These are phyloP conservation scores for Cyclotella cryptica DNA, from an alignment of 108 stramenopile species.

Conservation along the genomic window DNA sequence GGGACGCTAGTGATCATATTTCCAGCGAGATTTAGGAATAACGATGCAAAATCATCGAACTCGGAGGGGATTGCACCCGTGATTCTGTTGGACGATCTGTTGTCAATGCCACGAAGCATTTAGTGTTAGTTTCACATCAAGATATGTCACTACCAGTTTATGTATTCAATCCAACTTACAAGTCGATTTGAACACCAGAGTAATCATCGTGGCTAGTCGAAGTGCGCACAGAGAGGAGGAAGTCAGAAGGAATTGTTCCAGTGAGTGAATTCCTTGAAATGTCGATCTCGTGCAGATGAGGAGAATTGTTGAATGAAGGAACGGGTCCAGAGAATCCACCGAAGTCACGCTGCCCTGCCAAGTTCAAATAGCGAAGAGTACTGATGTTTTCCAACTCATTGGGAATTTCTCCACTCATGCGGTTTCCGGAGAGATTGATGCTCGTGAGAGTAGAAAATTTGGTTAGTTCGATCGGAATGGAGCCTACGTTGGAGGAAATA, in stretches of 20 bases:
- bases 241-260: conserved; percentile 64
- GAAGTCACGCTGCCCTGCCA: conserved; percentile 53
- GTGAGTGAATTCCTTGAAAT: conserved; percentile 68
- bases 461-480: conserved; percentile 54
- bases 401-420: conserved; percentile 72
- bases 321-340: conserved; percentile 74
- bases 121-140: background rate
- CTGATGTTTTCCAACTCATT: conserved; percentile 58
- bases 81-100: conserved; percentile 48
- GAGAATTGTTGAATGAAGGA: conserved; percentile 53
- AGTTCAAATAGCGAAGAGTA: conserved; percentile 47
- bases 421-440: conserved; percentile 60
- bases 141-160: too few relatives aligned
- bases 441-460: conserved; percentile 42
- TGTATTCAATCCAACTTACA: conserved; percentile 27
- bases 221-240: conserved; percentile 52
- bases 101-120: background rate
- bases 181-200: conserved; percentile 38
- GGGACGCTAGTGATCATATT: conserved; percentile 76
- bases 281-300: conserved; percentile 61
- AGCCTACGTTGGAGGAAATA: conserved; percentile 36
- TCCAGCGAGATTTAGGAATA: conserved; percentile 57
- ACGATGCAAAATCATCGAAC: conserved; percentile 48
- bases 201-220: conserved; percentile 40
- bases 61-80: conserved; percentile 44